phyloP scores from a whole-genome alignment of 352 stramenopile genomes.

The Phytopythium ostracodes region DNA sequence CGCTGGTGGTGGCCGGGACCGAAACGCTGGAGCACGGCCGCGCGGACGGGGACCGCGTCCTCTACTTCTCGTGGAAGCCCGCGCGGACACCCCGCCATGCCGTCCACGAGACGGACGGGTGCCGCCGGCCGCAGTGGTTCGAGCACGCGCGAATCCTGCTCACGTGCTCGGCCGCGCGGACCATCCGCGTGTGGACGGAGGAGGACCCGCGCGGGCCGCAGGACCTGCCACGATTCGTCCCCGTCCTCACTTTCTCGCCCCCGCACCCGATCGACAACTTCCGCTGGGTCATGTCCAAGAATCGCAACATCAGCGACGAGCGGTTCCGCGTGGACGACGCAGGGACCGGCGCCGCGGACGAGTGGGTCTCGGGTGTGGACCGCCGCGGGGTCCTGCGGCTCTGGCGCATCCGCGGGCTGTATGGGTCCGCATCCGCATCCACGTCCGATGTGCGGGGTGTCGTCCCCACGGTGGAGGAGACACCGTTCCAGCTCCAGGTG shows the following conservation, averaged over 20 bases:
- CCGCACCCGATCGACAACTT: constrained; percentile 55
- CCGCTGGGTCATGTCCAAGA: constrained; percentile 78
- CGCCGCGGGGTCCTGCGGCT: constrained; percentile 56
- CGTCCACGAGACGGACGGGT: constrained; percentile 48
- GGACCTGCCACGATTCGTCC: constrained; percentile 17
- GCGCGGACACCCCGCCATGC: constrained; percentile 54
- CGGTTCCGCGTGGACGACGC: constrained; percentile 50
- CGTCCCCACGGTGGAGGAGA: constrained; percentile 48
- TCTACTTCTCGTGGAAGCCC: constrained; percentile 82
- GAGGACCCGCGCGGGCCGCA: neutral
- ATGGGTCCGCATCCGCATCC: neutral
- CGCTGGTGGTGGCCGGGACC: constrained; percentile 16
- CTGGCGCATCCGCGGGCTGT: constrained; percentile 50
- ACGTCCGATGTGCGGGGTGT: constrained; percentile 16
- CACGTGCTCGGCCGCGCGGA: constrained; percentile 53
- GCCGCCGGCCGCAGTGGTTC: constrained; percentile 63
- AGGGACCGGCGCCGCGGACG: constrained; percentile 37
- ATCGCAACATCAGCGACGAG: constrained; percentile 77
- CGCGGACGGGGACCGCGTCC: constrained; percentile 39
- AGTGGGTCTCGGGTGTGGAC: constrained; percentile 79
- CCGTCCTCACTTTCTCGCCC: constrained; percentile 49
- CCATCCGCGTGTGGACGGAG: constrained; percentile 71
- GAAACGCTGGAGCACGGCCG: constrained; percentile 38
- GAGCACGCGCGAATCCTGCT: constrained; percentile 65
- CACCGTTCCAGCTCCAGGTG: constrained; percentile 63